Base-by-base conservation (phyloP, 139 green algal species). In the Chlamydomonas incerta region DNA sequence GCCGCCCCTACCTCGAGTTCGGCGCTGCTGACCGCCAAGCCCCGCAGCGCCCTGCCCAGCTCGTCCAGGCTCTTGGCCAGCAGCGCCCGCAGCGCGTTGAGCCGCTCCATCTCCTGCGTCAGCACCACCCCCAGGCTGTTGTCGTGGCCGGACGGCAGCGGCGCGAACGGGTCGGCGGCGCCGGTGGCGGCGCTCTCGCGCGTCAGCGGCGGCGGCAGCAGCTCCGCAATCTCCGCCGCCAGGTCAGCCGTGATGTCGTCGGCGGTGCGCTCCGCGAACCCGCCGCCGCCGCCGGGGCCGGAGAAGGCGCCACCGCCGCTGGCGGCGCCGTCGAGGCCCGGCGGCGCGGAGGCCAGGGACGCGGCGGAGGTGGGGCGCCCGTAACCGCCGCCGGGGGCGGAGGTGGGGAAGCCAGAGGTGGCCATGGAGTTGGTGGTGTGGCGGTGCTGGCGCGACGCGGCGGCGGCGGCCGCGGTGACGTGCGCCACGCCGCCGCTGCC, bases 61-160 rank as follows among this genome's bases (percentile, higher is more conserved):
- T 96, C 92, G 35, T 58, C 50, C 47, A 85, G 67, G 52, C 66
- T 85, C 58, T 68, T 70, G 52, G 23, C 28, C 80, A 84, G 35
- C 47, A 88, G 33, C 15, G 2, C 58, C 46, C 83, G 58, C 46
- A 89, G 85, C 69, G 41, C 33, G 57, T 90, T 87, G 63, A 65
- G 72, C 2, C 80, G 71, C 34, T 62, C 62, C 83, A 67, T 73
- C 80, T 87, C 86, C 80, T 90, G 90, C 3, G 69, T 62, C 77
- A 98, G 88, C 67, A 98, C 94, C n/a, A 95, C 91, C 13, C 87
- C 89, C 72, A 97, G 87, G n/a, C 90, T 94, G 88, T 95, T 96
- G 41, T 93, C 79, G 75, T 94, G 90, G 35, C 94, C 93, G 13
- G 71, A 84, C 2, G 87, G 67, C 74, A 92, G 65, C n/a, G 80